Base-by-base conservation (phyloP, 164 flowering plant genomes). In the grape (Vitis vinifera) region DNA sequence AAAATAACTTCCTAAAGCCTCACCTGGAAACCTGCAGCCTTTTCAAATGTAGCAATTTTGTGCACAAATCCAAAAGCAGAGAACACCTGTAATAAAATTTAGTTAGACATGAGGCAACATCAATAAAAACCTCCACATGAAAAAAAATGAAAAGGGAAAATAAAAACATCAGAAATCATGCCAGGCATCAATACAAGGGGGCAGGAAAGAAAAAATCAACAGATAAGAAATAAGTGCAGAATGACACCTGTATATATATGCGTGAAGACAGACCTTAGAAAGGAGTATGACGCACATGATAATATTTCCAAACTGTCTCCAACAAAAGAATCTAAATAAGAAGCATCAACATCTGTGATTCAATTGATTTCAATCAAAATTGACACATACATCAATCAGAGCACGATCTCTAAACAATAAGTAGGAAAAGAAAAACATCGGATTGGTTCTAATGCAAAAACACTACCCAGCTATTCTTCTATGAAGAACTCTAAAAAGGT, bases 31-130 rank as follows among this genome's bases (percentile, higher is more conserved):
- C 98, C 97, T 60, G 97, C 97, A 74, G 95, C 89, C 77, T 93
- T 93, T 66, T 93, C 98, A 75, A 93, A 93, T 55, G 98, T 93
- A 61, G 98, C 94, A 71, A 93, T 90, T 81, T 93, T 93, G 75
- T 91, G 98, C 69, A 93, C 98, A 75, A 88, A 90, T 1, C 98
- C 98, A 87, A 93, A 93, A 62, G 97, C 95, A 65, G 98, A 93
- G 71, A 93, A 93, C 14, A 93, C 97, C 98, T 93, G 80, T 61
- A 79, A 82, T 29, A 61, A 55, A 2, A 8, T 61, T 59, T 52
- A 63, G 51, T 63, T 52, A 69, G 73, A 74, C 29, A 61, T 62
- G n/a, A 63, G 44, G 7, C 16, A 51, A 76, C 50, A 65, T 5
- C 30, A 48, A 44, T 31, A 31, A 30, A 3, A 48, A 37, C 7